These are phyloP conservation scores for Zygoascus bituminiphila DNA, from an alignment of 805 yeast genomes.

Conservation along the genomic window DNA sequence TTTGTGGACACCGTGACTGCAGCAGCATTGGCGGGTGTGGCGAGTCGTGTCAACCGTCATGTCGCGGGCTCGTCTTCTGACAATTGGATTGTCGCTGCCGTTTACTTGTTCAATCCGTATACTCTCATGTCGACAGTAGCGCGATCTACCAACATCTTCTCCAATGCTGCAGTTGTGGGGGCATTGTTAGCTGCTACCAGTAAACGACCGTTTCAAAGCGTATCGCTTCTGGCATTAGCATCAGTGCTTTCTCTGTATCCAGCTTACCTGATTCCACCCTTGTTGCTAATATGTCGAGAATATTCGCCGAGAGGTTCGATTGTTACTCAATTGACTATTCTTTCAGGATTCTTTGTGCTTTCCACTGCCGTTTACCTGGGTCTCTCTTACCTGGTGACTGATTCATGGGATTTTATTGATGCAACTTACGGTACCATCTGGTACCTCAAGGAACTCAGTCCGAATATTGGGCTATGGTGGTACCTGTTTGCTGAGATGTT, in stretches of 20 bases:
- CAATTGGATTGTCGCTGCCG: conserved; percentile 44
- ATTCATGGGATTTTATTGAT: conserved; percentile 36
- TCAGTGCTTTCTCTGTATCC: conserved; percentile 59
- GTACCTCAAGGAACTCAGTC: conserved; percentile 61
- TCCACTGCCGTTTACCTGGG: conserved; percentile 17
- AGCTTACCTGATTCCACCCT: conserved; percentile 49
- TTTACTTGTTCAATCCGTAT: conserved; percentile 76
- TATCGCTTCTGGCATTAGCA: conserved; percentile 51
- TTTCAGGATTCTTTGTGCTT: conserved; percentile 11
- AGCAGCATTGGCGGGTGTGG: conserved; percentile 33
- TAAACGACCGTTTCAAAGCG: conserved; percentile 36
- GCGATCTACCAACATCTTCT: conserved; percentile 55
- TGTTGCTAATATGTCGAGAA: conserved; percentile 29
- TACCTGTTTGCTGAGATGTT: conserved; percentile 94
- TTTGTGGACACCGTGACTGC: conserved; percentile 53
- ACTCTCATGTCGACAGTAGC: conserved; percentile 59
- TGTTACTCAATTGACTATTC: conserved; percentile 5
- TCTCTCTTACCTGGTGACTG: conserved; percentile 22
- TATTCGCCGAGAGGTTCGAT: conserved; percentile 8
- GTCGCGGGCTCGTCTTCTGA: background rate
- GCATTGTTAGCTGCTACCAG: conserved; percentile 39
- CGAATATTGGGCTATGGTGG: conserved; percentile 98
- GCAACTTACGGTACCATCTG: conserved; percentile 47
- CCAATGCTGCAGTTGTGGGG: conserved; percentile 46
- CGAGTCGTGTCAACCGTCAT: conserved; percentile 5